phyloP scores from a whole-genome alignment of 208 protist species.

The Herpetomonas samuelpessoai region DNA sequence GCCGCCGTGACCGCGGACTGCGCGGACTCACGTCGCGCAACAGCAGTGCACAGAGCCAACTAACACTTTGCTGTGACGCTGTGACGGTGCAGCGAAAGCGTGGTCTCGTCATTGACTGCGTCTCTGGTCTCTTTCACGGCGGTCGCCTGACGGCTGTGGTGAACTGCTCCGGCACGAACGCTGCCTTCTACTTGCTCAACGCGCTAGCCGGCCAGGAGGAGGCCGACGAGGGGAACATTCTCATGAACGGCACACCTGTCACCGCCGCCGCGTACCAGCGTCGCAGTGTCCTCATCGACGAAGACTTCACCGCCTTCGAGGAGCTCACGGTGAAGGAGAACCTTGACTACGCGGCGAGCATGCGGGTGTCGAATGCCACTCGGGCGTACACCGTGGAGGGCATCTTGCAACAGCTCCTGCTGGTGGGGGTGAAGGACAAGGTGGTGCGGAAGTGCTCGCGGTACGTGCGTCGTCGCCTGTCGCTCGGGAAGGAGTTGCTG shows the following conservation, averaged over 20 bases:
- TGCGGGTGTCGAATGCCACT: constrained; percentile 38
- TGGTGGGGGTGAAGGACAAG: constrained; percentile 18
- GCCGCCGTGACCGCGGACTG: not conserved
- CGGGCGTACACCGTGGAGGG: constrained; percentile 36
- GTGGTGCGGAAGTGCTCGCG: constrained; percentile 34
- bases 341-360: constrained; percentile 39
- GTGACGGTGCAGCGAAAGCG: constrained; percentile 24
- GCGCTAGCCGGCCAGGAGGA: constrained; percentile 38
- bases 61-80: constrained; percentile 43
- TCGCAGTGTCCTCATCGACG: constrained; percentile 27
- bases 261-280: constrained; percentile 39
- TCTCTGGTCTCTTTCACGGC: constrained; percentile 38
- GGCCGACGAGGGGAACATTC: constrained; percentile 26
- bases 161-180: constrained; percentile 47
- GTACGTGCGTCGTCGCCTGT: constrained; percentile 50
- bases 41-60: not conserved
- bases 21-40: too few relatives aligned
- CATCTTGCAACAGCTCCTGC: constrained; percentile 38
- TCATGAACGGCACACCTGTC: constrained; percentile 57
- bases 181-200: constrained; percentile 34
- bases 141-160: constrained; percentile 64
- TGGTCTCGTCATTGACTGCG: constrained; percentile 32
- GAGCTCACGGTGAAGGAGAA: constrained; percentile 58
- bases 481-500: constrained; percentile 53
- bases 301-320: constrained; percentile 26